Percentiles rank a stretch among this genome's conserved stretches.
Evolutionary conservation across 1,284 basidiomycete species (phyloP).

Genomic region (Papiliotrema fonsecae): DNA sequence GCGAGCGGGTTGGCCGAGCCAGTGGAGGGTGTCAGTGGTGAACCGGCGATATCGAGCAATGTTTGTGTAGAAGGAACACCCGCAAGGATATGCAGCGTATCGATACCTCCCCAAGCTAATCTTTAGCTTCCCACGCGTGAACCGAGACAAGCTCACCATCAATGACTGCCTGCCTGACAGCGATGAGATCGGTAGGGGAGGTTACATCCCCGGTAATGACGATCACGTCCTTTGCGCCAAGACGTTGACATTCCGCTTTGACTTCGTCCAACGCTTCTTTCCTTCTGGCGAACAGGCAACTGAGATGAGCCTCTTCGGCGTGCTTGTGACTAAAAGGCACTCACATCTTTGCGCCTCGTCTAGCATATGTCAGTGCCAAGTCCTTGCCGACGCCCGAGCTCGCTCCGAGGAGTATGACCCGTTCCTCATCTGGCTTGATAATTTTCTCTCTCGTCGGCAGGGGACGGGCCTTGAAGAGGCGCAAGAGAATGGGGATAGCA

Average conservation of each 20-base stretch:
- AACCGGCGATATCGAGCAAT: constrained; percentile 66
- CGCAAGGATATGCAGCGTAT: constrained; percentile 77
- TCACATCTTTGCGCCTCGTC: constrained; percentile 63
- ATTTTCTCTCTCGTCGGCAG: constrained; percentile 33
- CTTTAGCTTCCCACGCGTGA: background rate
- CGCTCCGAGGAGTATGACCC: constrained; percentile 74
- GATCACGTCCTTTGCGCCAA: constrained; percentile 40
- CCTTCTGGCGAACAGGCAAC: constrained; percentile 69
- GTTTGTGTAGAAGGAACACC: constrained; percentile 80
- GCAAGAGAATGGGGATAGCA: constrained; percentile 50
- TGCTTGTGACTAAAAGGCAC: background rate
- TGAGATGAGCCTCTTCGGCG: constrained; percentile 6
- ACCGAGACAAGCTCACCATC: constrained; percentile 51
- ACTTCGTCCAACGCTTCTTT: constrained; percentile 50
- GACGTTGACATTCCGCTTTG: background rate
- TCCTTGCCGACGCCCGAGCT: constrained; percentile 75
- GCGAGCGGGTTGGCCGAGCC: constrained; percentile 5
- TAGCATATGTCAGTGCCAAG: constrained; percentile 67
- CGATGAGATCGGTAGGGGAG: constrained; percentile 62
- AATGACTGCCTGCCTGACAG: constrained; percentile 56
- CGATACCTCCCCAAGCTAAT: constrained; percentile 71
- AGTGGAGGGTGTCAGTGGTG: constrained; percentile 27
- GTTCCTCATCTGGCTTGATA: constrained; percentile 54
- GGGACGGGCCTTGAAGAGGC: constrained; percentile 22
- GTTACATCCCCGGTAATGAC: constrained; percentile 62